Percentiles rank a stretch among this genome's conserved stretches.
phyloP scores from a whole-genome alignment of 148 eudicot species.

The Rhododendron molle region DNA sequence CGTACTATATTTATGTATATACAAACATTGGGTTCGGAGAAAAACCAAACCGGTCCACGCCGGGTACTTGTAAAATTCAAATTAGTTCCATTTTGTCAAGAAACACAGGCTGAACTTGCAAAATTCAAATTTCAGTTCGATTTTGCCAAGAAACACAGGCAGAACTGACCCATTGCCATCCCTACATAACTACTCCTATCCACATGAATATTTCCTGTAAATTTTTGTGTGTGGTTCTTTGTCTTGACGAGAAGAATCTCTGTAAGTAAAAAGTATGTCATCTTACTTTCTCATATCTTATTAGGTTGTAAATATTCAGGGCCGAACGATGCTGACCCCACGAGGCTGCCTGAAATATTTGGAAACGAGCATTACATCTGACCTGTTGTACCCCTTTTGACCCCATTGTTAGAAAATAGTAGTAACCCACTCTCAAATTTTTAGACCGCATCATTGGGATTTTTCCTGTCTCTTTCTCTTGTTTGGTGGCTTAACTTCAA shows the following conservation, averaged over 20 bases:
- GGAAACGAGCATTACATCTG: background rate
- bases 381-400: background rate
- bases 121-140: background rate
- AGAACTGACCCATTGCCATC: too few species aligned
- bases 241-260: background rate
- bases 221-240: background rate
- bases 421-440: too few species aligned
- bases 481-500: background rate
- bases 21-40: background rate
- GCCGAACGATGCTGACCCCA: background rate
- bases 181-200: too few species aligned
- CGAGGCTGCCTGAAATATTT: background rate
- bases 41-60: background rate
- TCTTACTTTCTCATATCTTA: background rate
- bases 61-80: background rate
- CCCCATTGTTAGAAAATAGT: background rate
- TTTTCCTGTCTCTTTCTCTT: background rate
- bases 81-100: background rate
- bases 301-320: background rate
- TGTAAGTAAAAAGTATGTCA: background rate
- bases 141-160: background rate
- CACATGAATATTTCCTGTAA: background rate
- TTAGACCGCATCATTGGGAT: background rate
- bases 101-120: background rate
- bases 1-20: too few species aligned